Conservation (phyloP, 441 rosid genomes). For the Mallotus repandus region DNA sequence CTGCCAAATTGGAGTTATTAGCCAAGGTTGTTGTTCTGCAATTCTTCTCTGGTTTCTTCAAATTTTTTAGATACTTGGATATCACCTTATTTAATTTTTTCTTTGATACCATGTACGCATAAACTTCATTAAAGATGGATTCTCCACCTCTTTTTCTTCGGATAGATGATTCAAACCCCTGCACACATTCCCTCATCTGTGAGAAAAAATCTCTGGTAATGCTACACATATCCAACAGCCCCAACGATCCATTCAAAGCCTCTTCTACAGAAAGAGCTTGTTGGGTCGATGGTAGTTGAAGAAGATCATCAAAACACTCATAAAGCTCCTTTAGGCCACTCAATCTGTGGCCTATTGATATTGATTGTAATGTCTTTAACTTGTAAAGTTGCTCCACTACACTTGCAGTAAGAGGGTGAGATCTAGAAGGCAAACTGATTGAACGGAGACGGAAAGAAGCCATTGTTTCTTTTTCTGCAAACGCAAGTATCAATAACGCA, state of each 20-base stretch:
- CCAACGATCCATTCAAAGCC: constrained; percentile 13
- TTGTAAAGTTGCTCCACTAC: background rate
- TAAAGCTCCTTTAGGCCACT: constrained; percentile 3
- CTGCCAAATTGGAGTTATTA: too few relatives aligned
- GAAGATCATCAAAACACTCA: constrained; percentile 8
- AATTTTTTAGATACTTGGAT: constrained; percentile 3
- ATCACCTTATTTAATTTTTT: constrained; percentile 7
- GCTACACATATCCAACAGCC: constrained; percentile 16
- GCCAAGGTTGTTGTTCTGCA: background rate
- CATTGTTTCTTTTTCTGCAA: background rate
- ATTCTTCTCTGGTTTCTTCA: constrained; percentile 4
- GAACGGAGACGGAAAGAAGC: constrained; percentile 6
- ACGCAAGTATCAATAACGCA: background rate
- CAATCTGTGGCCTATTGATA: constrained; percentile 7
- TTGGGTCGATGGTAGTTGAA: constrained; percentile 7
- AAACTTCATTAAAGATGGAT: background rate
- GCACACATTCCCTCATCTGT: constrained; percentile 15
- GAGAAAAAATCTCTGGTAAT: constrained; percentile 5
- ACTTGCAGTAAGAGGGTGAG: constrained; percentile 5
- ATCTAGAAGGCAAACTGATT: constrained; percentile 9
- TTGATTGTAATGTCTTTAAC: background rate
- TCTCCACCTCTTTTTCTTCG: background rate
- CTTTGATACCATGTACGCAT: background rate
- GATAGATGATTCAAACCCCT: constrained; percentile 16
- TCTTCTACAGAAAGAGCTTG: constrained; percentile 2